phyloP scores from a whole-genome alignment of 805 yeast genomes.

The Metschnikowia arizonensis region DNA sequence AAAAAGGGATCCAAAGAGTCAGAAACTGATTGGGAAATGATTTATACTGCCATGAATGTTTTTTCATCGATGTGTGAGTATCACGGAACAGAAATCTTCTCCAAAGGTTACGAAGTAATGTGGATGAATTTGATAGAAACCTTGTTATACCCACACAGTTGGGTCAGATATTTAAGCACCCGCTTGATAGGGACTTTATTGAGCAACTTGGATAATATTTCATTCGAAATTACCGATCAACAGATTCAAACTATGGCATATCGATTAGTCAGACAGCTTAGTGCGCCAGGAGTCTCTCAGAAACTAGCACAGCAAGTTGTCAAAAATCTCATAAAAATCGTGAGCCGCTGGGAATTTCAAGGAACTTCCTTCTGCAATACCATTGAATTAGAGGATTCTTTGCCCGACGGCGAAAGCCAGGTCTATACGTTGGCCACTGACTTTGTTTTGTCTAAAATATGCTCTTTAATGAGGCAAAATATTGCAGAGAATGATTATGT shows the following conservation, averaged over 20 bases:
- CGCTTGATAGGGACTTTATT: constrained; percentile 56
- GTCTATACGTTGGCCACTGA: constrained; percentile 41
- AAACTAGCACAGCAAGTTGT: constrained; percentile 60
- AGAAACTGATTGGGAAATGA: constrained; percentile 68
- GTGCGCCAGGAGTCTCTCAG: constrained; percentile 70
- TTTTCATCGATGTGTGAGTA: constrained; percentile 42
- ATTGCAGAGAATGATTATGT: constrained; percentile 49
- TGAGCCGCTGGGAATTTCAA: constrained; percentile 56
- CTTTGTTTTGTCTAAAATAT: constrained; percentile 60
- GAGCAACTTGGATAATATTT: constrained; percentile 32
- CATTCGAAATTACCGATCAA: constrained; percentile 34
- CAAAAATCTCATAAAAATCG: constrained; percentile 59
- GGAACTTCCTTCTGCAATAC: constrained; percentile 33
- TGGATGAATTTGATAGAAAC: constrained; percentile 54
- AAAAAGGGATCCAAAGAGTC: constrained; percentile 32
- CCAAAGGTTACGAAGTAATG: constrained; percentile 27
- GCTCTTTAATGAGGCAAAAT: constrained; percentile 61
- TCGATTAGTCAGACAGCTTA: constrained; percentile 69
- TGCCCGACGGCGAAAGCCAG: constrained; percentile 2
- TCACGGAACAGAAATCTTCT: constrained; percentile 29
- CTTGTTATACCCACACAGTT: constrained; percentile 81
- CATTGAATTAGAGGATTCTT: constrained; percentile 15
- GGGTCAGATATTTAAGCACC: constrained; percentile 74
- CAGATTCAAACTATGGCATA: constrained; percentile 66
- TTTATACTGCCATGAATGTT: constrained; percentile 61